A percentile compares a stretch with the other conserved stretches of the same genome.
Evolutionary conservation across 2,329 filamentous ascomycete species (phyloP).

Genomic region (Trichoderma oligosporum): DNA sequence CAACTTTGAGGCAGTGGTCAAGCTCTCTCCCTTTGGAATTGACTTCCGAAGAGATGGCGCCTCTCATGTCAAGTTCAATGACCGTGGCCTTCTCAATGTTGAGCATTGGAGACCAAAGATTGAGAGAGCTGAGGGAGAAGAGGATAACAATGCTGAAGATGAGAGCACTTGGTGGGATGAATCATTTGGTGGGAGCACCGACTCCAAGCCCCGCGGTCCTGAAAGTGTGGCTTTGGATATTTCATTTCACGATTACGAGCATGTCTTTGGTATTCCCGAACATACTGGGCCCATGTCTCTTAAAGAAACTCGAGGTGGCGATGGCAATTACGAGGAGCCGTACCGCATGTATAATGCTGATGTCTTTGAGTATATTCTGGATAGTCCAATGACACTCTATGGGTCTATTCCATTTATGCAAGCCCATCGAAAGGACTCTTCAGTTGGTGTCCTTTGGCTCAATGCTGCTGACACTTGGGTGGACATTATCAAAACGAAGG

Average conservation of each 20-base stretch:
- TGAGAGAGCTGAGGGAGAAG: slow-evolving; percentile 58
- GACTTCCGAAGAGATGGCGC: slow-evolving; percentile 82
- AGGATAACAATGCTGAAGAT: slow-evolving; percentile 53
- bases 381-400: slow-evolving; percentile 98
- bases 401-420: slow-evolving; percentile 98
- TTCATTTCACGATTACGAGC: slow-evolving; percentile 82
- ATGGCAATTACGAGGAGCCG: slow-evolving; percentile 80
- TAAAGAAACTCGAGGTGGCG: slow-evolving; percentile 83
- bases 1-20: slow-evolving; percentile 78
- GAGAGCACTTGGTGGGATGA: slow-evolving; percentile 99
- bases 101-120: slow-evolving; percentile 93
- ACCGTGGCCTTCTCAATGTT: slow-evolving; percentile 83
- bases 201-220: slow-evolving; percentile 89
- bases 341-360: slow-evolving; percentile 96
- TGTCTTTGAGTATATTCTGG: slow-evolving; percentile 95
- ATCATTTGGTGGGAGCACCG: slow-evolving; percentile 89
- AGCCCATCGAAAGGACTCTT: slow-evolving; percentile 88
- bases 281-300: slow-evolving; percentile 85
- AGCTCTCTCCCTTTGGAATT: slow-evolving; percentile 75
- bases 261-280: slow-evolving; percentile 92
- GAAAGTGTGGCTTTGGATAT: slow-evolving; percentile 92
- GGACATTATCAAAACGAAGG: slow-evolving; percentile 80
- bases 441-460: slow-evolving; percentile 95
- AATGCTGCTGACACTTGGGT: slow-evolving; percentile 98
- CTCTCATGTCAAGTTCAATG: slow-evolving; percentile 83